Evolutionary conservation across 768 basidiomycete genomes (phyloP).

Genomic region (Mycena olivaceomarginata): DNA sequence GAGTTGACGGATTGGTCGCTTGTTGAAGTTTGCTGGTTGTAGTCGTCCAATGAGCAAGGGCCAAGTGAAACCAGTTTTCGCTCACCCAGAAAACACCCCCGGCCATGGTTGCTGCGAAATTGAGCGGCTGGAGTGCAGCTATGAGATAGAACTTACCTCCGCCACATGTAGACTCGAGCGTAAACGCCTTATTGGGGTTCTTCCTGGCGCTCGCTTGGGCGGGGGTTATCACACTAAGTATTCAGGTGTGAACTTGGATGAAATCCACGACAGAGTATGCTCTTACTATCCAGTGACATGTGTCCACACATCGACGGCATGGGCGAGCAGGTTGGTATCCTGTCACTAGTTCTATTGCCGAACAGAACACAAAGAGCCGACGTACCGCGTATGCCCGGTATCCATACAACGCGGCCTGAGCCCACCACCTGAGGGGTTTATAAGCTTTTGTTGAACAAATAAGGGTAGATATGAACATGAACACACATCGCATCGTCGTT

Average conservation of each 20-base stretch:
- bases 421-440: conserved; percentile 68
- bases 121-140: background rate
- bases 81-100: conserved; percentile 75
- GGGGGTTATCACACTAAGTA: conserved; percentile 63
- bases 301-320: conserved; percentile 70
- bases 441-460: background rate
- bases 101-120: conserved; percentile 64
- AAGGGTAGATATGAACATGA: background rate
- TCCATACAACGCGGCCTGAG: conserved; percentile 69
- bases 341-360: background rate
- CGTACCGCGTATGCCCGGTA: conserved; percentile 65
- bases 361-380: background rate
- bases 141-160: conserved; percentile 56
- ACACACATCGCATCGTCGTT: conserved; percentile 70
- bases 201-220: conserved; percentile 60
- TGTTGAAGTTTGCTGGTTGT: conserved; percentile 61
- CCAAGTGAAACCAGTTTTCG: background rate
- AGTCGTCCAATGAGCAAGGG: too few relatives aligned
- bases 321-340: conserved; percentile 62
- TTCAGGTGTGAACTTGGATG: background rate
- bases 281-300: conserved; percentile 68
- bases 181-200: conserved; percentile 64
- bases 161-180: conserved; percentile 64
- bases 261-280: background rate
- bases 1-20: conserved; percentile 68